Base-by-base conservation (phyloP, 768 basidiomycete species). In the Kwoniella shandongensis region DNA sequence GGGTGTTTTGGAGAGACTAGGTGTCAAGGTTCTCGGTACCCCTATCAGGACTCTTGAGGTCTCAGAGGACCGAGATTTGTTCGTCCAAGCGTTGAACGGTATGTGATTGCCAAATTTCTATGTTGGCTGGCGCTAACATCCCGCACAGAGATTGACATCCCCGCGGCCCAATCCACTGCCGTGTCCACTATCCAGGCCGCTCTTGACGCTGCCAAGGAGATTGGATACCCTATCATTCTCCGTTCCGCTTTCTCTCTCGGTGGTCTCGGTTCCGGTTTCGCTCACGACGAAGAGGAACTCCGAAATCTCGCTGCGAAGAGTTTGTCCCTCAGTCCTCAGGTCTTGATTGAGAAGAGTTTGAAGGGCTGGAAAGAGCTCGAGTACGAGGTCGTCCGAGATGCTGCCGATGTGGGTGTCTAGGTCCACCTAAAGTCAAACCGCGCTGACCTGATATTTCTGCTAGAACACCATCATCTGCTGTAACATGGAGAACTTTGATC, bases 331-430 rank as follows among this genome's bases (percentile, higher is more conserved):
- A 88, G 87, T 65, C 94, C 96, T 44, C 96, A 98, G 76, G 89
- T 98, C 41, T 83, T 99, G 54, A 92, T 99, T 62, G 96, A 98
- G 79, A 88, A 92, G 47, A 90, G 88, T 66, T 89, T 99, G 87
- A 98, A 98, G 79, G 96, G 96, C 27, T 99, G 96, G 96, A 99
- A 99, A 76, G 96, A 99, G 79, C 83, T 98, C 62, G 96, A 99
- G 79, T 99, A 98, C 67, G 96, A 99, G 76, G 96, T 99, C 61
- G 96, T 98, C 70, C 88, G 96, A 51, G 96, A 99, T 75, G 92
- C 83, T 65, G 94, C 94, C 48, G 96, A 99, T 79, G 90, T 91
- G 77, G 65, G 88, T 84, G 4, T 20, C 13, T 38, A 4, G 13
- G 26, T 23, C 36, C n/a, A 38, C 36, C 36, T 39, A 26, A 4